Conservation (phyloP, 202 grass and related monocot genomes). For the Saccharum hybrid region DNA sequence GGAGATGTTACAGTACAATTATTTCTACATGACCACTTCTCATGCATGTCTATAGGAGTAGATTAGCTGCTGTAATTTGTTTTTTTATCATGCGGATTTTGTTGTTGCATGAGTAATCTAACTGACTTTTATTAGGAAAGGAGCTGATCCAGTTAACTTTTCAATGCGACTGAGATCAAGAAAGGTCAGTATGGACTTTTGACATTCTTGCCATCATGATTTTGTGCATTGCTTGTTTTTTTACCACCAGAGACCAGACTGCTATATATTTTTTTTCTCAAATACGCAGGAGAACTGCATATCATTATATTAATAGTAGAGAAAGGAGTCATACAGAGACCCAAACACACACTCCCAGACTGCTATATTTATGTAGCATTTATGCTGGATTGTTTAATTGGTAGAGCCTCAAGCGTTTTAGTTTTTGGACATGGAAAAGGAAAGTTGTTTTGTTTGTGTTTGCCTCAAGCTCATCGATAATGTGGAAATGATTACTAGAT, state of each 20-base stretch:
- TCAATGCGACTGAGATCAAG: conserved; percentile 60
- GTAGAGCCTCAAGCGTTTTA: not conserved
- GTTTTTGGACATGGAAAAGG: conserved; percentile 21
- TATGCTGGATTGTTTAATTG: not conserved
- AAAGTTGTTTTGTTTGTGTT: conserved; percentile 27
- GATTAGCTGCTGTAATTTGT: conserved; percentile 3
- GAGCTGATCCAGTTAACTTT: conserved; percentile 46
- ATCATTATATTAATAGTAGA: too few relatives aligned
- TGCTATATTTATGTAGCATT: conserved; percentile 35
- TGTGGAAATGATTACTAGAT: conserved; percentile 16
- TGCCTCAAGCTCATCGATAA: conserved; percentile 17
- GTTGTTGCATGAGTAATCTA: conserved; percentile 40
- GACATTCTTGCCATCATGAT: conserved; percentile 17
- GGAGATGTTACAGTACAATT: not conserved
- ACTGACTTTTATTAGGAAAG: conserved; percentile 61
- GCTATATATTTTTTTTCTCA: not conserved
- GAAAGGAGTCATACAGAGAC: too few relatives aligned
- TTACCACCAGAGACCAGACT: not conserved
- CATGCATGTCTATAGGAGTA: conserved; percentile 19
- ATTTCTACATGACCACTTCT: conserved; percentile 2
- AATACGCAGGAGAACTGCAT: too few relatives aligned
- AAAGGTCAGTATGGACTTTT: conserved; percentile 59
- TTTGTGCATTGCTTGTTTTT: not conserved
- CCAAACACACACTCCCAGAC: not conserved
- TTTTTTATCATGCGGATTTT: not conserved